phyloP scores from a whole-genome alignment of 257 asterid species.

The Gentiana straminea region DNA sequence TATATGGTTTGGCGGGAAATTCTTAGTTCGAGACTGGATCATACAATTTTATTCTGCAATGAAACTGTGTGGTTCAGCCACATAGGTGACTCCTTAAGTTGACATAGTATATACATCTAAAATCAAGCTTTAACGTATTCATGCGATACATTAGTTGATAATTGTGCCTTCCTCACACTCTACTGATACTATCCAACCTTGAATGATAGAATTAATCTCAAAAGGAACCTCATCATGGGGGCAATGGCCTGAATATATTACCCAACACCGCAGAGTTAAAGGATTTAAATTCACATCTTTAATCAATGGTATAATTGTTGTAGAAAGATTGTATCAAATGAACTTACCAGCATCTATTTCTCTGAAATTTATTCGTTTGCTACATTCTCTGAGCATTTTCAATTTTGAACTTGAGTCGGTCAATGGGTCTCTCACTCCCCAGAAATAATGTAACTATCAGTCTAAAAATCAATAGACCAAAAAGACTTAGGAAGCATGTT shows the following conservation, averaged over 20 bases:
- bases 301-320: too few relatives aligned
- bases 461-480: too few relatives aligned
- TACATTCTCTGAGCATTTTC: constrained; percentile 47
- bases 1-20: too few relatives aligned
- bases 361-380: constrained; percentile 42
- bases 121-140: too few relatives aligned
- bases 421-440: constrained; percentile 91
- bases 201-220: constrained; percentile 59
- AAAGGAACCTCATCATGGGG: constrained; percentile 90
- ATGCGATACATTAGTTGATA: too few relatives aligned
- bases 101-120: too few relatives aligned
- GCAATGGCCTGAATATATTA: constrained; percentile 62
- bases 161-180: constrained; percentile 14
- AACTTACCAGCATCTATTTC: constrained; percentile 71
- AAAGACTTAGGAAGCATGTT: background rate
- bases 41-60: too few relatives aligned
- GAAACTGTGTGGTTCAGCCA: too few relatives aligned
- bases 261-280: constrained; percentile 7
- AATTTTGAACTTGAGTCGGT: constrained; percentile 45
- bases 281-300: too few relatives aligned
- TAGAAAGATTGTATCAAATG: background rate
- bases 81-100: too few relatives aligned
- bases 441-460: constrained; percentile 1
- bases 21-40: too few relatives aligned
- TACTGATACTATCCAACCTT: constrained; percentile 47